Evolutionary conservation across 495 filamentous ascomycete genomes (phyloP), one percentile per base, ranked within the genome.

Genomic region (Lineolata rhizophorae): DNA sequence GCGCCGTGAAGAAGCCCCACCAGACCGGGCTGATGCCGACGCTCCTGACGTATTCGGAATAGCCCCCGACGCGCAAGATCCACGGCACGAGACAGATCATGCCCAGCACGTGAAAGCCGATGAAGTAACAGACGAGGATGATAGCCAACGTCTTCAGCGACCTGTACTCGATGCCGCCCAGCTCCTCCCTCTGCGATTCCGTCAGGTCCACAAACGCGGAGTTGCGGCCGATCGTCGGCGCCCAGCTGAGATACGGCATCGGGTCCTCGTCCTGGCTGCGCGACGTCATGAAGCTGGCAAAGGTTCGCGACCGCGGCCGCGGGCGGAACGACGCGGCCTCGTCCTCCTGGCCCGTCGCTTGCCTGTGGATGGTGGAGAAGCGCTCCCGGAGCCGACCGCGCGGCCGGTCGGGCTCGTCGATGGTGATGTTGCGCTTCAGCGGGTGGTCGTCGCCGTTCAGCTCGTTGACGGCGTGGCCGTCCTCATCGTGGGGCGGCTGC

Each of bases 81-180:
- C 84, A 97, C 0, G 78, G 74, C 2, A 77, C 32, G 13, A 87
- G 47, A 31, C 67, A 60, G 25, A 84, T 47, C 29, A 84, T 51
- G 0, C 76, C 81, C n/a, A 92, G 47, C 3, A 76, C 19, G 35
- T 75, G 72, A 40, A 87, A 83, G 11, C 65, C 60, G 36, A 74
- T 58, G 44, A 73, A 92, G 51, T 95, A 95, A 5, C 54, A 50
- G 2, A 72, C 67, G 30, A 93, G 56, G 17, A 92, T 70, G 27
- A 76, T 51, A 1, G 77, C 74, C 21, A 95, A 50, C 4, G 79
- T 80, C 50, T 93, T 93, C 27, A 94, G 53, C 0, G 83, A 74
- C 5, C 85, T 68, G 45, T 95, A 95, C 53, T 95, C 84, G 28
- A 94, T 92, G 9, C 84, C 84, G 2, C 84, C 84, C 9, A 95